These are phyloP conservation scores for Orbilia javanica DNA, from an alignment of 2,329 filamentous ascomycete genomes.

Conservation along the genomic window DNA sequence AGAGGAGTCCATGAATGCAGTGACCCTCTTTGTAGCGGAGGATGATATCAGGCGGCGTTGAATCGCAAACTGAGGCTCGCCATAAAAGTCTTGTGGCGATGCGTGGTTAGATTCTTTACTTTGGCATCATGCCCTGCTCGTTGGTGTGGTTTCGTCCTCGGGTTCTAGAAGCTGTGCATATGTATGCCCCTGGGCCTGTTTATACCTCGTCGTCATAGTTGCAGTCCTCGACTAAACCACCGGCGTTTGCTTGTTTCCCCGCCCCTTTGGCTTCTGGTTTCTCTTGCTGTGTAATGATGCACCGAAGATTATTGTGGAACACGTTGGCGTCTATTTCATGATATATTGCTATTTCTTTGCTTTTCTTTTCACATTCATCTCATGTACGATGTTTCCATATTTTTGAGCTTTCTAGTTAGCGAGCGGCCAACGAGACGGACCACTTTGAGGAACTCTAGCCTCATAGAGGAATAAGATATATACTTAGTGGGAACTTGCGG, in stretches of 20 bases:
- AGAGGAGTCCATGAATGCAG: constrained; percentile 49
- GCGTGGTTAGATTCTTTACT: constrained; percentile 7
- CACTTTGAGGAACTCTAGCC: not conserved
- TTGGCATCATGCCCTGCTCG: constrained; percentile 1
- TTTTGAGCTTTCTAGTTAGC: not conserved
- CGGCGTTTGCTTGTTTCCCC: constrained; percentile 1
- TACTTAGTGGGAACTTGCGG: constrained; percentile 1
- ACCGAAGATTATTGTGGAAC: constrained; percentile 25
- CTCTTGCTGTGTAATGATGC: constrained; percentile 27
- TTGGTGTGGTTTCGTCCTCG: constrained; percentile 1
- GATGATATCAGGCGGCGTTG: constrained; percentile 2
- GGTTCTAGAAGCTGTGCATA: constrained; percentile 25
- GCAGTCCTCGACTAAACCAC: constrained; percentile 9
- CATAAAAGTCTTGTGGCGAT: not conserved
- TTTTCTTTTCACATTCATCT: not conserved
- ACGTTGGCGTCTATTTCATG: constrained; percentile 33
- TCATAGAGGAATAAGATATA: not conserved
- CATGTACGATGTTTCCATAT: constrained; percentile 9
- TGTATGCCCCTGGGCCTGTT: constrained; percentile 15
- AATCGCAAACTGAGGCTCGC: not conserved
- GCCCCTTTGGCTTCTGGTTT: not conserved
- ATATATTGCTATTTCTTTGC: not conserved
- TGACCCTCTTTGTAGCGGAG: constrained; percentile 55
- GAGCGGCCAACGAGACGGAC: not conserved
- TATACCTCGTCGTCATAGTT: constrained; percentile 23